These are phyloP conservation scores for Selenicereus undatus DNA, from an alignment of 148 eudicot species.

Conservation along the genomic window DNA sequence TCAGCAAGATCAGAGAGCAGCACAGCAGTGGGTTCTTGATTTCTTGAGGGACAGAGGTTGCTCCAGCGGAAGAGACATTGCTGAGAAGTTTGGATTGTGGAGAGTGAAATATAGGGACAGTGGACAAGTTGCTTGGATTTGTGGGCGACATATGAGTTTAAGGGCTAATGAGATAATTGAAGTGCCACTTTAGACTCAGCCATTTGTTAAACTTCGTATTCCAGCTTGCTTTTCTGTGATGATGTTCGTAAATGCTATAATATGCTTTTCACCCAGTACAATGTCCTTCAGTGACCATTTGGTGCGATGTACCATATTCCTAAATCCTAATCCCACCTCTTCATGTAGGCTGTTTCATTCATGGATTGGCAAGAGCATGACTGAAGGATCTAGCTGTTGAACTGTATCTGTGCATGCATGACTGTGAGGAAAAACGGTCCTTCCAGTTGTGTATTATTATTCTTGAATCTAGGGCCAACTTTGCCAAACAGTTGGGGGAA, in stretches of 20 bases:
- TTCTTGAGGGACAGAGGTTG: conserved; percentile 75
- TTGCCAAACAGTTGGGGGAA: no score
- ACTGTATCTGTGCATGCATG: no score
- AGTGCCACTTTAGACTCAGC: conserved; percentile 53
- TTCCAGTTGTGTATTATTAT: no score
- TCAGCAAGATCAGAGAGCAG: conserved; percentile 70
- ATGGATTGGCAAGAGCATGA: no score
- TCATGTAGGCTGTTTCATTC: no score
- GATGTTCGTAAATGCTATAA: neutral
- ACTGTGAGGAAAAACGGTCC: no score
- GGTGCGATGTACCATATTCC: neutral
- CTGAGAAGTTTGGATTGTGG: conserved; percentile 94
- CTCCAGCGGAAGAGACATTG: conserved; percentile 76
- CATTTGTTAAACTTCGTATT: neutral
- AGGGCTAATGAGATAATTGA: conserved; percentile 67
- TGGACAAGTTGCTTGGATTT: conserved; percentile 93
- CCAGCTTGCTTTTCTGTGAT: neutral
- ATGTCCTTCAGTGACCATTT: conserved; percentile 4
- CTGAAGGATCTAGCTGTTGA: no score
- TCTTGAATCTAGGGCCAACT: no score
- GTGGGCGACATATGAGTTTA: conserved; percentile 67
- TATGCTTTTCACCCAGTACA: neutral
- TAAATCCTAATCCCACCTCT: no score
- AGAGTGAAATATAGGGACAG: conserved; percentile 76
- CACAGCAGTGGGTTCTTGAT: conserved; percentile 94